Conservation (phyloP, 495 filamentous ascomycete genomes). For the Baudoinia panamericana region DNA sequence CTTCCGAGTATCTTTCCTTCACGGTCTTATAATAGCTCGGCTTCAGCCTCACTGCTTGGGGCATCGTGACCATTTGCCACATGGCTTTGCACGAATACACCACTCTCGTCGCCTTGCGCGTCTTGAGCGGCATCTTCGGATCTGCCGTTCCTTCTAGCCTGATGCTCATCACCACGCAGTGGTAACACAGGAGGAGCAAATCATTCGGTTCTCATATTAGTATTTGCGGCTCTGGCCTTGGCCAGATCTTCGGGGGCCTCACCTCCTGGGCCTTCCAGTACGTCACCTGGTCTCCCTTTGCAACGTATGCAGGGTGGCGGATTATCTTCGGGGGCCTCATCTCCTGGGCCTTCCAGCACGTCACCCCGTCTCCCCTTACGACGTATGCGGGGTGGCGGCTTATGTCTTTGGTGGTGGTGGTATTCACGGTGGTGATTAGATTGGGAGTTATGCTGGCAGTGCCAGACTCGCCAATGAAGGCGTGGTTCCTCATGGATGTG, state of each 20-base stretch:
- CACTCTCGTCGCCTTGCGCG: constrained; percentile 35
- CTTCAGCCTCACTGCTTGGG: constrained; percentile 26
- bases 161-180: constrained; percentile 42
- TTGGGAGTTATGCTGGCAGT: constrained; percentile 28
- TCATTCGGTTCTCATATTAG: constrained; percentile 50
- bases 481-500: constrained; percentile 28
- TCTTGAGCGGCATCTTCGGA: constrained; percentile 53
- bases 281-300: constrained; percentile 31
- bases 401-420: constrained; percentile 51
- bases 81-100: constrained; percentile 40
- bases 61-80: constrained; percentile 44
- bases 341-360: constrained; percentile 49
- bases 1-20: too few relatives aligned
- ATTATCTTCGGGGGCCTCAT: constrained; percentile 50
- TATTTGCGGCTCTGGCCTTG: constrained; percentile 50
- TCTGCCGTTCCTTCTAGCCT: constrained; percentile 48
- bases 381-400: constrained; percentile 46
- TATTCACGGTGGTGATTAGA: constrained; percentile 41
- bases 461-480: constrained; percentile 36
- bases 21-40: background rate
- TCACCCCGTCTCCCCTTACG: constrained; percentile 31
- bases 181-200: constrained; percentile 54
- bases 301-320: constrained; percentile 45
- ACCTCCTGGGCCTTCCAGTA: constrained; percentile 52
- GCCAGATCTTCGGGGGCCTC: constrained; percentile 49